Percentiles rank a stretch among this genome's conserved stretches.
These are phyloP conservation scores for Mortierella sp. DNA, from an alignment of 371 early-diverging fungal genomes.

Conservation along the genomic window DNA sequence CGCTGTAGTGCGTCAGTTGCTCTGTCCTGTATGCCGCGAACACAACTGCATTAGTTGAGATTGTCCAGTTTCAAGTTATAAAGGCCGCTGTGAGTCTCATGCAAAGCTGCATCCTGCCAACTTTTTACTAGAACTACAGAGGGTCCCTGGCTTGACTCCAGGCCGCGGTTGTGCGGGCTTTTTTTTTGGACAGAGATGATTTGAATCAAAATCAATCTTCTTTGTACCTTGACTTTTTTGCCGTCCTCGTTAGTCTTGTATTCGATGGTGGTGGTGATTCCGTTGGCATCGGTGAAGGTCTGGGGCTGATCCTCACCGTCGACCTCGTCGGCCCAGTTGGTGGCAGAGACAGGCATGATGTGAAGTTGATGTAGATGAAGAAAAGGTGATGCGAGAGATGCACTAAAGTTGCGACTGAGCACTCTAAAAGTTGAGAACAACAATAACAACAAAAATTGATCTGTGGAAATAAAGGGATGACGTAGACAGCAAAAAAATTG, in stretches of 20 bases:
- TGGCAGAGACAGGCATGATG: constrained; percentile 54
- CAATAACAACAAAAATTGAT: too few species aligned
- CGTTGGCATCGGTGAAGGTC: constrained; percentile 82
- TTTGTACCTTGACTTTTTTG: constrained; percentile 84
- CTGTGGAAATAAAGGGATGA: too few species aligned
- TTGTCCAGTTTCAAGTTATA: not conserved
- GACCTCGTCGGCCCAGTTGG: constrained; percentile 82
- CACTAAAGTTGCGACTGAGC: not conserved
- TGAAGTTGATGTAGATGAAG: constrained; percentile 25
- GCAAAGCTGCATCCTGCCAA: not conserved
- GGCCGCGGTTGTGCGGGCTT: not conserved
- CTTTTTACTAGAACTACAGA: too few species aligned
- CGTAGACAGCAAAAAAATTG: too few species aligned
- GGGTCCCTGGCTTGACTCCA: too few species aligned
- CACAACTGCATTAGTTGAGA: constrained; percentile 2
- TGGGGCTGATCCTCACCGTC: constrained; percentile 75
- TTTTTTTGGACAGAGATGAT: not conserved
- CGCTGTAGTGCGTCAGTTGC: not conserved
- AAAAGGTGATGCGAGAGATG: constrained; percentile 11
- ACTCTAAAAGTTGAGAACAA: too few species aligned
- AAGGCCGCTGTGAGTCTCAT: not conserved
- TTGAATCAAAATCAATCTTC: constrained; percentile 2
- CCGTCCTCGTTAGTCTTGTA: constrained; percentile 89
- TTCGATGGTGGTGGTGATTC: constrained; percentile 86
- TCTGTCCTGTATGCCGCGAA: too few species aligned